Evolutionary conservation across 2,329 filamentous ascomycete genomes (phyloP).

Genomic region (Venturia effusa): DNA sequence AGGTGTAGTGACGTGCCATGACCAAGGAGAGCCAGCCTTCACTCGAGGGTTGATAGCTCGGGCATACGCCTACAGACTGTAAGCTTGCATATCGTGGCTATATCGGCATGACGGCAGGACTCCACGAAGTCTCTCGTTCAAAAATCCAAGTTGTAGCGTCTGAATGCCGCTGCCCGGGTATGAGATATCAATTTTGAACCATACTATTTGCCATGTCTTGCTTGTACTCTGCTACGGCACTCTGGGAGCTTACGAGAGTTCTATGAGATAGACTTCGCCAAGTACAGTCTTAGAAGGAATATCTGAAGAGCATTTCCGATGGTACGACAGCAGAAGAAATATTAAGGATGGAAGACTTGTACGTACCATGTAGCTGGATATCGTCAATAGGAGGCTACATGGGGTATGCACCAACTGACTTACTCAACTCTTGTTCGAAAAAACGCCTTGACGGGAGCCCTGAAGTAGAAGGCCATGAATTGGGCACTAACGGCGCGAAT

Average conservation of each 20-base stretch:
- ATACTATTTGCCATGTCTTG: not conserved
- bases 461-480: slow-evolving; percentile 81
- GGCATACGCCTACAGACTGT: slow-evolving; percentile 43
- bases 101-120: not conserved
- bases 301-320: not conserved
- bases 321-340: not conserved
- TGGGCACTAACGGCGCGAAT: slow-evolving; percentile 77
- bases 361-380: slow-evolving; percentile 40
- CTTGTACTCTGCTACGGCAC: not conserved
- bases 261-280: too few species aligned
- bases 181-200: not conserved
- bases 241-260: too few species aligned
- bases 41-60: slow-evolving; percentile 50
- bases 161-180: not conserved
- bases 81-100: not conserved
- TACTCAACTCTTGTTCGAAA: slow-evolving; percentile 87
- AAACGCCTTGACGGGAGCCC: slow-evolving; percentile 84
- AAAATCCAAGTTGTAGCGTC: too few species aligned
- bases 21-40: slow-evolving; percentile 39
- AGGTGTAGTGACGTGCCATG: slow-evolving; percentile 56
- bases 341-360: not conserved
- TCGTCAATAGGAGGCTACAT: not conserved
- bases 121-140: not conserved
- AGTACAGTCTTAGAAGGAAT: too few species aligned
- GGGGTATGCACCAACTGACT: slow-evolving; percentile 21